phyloP scores from a whole-genome alignment of 805 yeast species.

The Kuraishia borneana region DNA sequence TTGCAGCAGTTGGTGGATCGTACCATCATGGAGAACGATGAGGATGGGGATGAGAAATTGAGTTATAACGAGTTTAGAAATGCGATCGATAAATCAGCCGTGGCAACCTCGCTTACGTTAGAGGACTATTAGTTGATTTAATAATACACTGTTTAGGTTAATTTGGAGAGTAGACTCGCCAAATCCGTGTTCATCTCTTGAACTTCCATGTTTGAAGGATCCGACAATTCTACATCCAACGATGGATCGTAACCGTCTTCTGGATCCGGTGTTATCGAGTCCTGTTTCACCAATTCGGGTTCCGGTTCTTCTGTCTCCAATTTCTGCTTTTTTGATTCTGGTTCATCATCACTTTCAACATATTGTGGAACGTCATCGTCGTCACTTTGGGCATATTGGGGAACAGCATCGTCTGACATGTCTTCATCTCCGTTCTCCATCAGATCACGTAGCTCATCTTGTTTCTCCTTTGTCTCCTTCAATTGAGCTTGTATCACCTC shows the following conservation, averaged over 20 bases:
- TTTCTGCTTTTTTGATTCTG: constrained; percentile 1
- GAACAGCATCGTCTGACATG: constrained; percentile 8
- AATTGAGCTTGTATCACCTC: constrained; percentile 9
- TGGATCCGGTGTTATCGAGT: not conserved
- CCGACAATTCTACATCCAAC: not conserved
- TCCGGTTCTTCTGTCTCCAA: not conserved
- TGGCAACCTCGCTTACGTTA: constrained; percentile 10
- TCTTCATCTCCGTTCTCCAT: constrained; percentile 7
- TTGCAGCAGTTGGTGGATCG: constrained; percentile 95
- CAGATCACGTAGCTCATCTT: constrained; percentile 7
- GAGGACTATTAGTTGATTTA: not conserved
- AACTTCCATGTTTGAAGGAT: not conserved
- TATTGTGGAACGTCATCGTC: constrained; percentile 6
- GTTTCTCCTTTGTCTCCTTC: constrained; percentile 14
- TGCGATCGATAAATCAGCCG: constrained; percentile 38
- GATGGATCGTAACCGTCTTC: constrained; percentile 1
- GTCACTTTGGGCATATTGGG: constrained; percentile 6
- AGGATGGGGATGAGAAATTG: constrained; percentile 77
- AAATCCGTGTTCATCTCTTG: constrained; percentile 6
- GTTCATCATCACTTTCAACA: constrained; percentile 3
- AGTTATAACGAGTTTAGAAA: constrained; percentile 79
- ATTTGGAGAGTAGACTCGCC: constrained; percentile 7
- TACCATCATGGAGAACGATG: constrained; percentile 87
- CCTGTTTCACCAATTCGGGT: not conserved
- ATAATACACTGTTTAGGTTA: constrained; percentile 4